Conservation (phyloP, 345 rosid species). For the Populus simonii region DNA sequence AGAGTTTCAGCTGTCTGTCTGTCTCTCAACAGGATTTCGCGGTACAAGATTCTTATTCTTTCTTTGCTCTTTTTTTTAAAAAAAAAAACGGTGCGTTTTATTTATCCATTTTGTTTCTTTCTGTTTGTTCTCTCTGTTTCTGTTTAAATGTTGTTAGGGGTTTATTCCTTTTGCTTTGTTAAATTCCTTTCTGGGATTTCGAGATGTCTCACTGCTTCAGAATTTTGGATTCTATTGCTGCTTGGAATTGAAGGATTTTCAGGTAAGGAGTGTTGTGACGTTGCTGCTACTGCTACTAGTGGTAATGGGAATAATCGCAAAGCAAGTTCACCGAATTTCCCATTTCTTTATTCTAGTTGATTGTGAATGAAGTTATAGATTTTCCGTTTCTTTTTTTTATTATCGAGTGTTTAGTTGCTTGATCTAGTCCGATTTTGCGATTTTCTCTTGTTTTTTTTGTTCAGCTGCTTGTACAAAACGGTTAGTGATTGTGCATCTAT, state of each 20-base stretch:
- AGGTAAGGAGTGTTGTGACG: conserved; percentile 13
- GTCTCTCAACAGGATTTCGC: not conserved
- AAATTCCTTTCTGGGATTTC: conserved; percentile 2
- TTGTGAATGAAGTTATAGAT: conserved; percentile 30
- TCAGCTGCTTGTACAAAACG: conserved; percentile 4
- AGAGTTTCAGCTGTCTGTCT: not conserved
- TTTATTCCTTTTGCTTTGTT: conserved; percentile 1
- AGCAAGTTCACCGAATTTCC: conserved; percentile 10
- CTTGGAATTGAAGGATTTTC: conserved; percentile 23
- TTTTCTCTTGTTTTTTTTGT: not conserved
- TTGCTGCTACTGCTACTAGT: too few relatives aligned
- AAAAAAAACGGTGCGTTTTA: conserved; percentile 25
- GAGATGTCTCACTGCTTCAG: conserved; percentile 14
- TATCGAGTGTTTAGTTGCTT: conserved; percentile 6
- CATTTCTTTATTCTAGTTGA: conserved; percentile 14
- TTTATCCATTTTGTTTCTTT: not conserved
- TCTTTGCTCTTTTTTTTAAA: not conserved
- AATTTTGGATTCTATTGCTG: conserved; percentile 15
- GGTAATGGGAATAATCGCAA: not conserved
- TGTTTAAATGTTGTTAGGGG: conserved; percentile 10
- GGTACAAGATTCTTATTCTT: conserved; percentile 13
- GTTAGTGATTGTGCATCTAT: conserved; percentile 14
- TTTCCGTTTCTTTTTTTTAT: not conserved
- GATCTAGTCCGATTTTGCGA: conserved; percentile 14
- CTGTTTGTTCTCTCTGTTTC: not conserved